A percentile compares a stretch with the other conserved stretches of the same genome.
Conservation (phyloP, 139 green algal species). For the Parachlorella kessleri region DNA sequence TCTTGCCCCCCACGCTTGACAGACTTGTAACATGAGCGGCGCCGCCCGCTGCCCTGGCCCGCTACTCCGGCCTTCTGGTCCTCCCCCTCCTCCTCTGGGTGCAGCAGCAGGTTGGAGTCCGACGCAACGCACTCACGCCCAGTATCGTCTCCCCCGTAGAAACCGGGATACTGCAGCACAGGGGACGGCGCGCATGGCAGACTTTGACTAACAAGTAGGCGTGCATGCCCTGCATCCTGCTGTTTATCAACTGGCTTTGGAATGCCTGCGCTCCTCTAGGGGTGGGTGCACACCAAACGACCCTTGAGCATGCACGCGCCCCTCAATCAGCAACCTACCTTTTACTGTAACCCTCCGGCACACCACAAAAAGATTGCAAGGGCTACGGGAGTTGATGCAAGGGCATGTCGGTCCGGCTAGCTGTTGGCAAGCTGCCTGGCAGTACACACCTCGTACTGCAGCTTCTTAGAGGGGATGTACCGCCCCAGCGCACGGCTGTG, state of each 20-base stretch:
- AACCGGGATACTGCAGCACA: background rate
- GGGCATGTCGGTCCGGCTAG: background rate
- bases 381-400: background rate
- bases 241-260: no score
- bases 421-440: background rate
- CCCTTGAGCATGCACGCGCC: background rate
- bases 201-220: no score
- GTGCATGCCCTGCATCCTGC: background rate
- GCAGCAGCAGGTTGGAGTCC: background rate
- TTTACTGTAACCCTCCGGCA: background rate
- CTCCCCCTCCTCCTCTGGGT: background rate
- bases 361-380: background rate
- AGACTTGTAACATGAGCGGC: background rate
- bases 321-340: background rate
- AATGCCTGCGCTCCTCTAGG: no score
- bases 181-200: background rate
- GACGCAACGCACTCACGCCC: background rate
- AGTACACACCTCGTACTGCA: constrained; percentile 25
- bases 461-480: constrained; percentile 32
- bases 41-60: no score
- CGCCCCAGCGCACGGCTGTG: constrained; percentile 8
- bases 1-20: background rate
- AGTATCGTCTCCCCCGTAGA: background rate
- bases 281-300: background rate
- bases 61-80: background rate